A percentile compares a stretch with the other conserved stretches of the same genome.
Evolutionary conservation across 1,284 basidiomycete species (phyloP).

Genomic region (Sanguinoderma infundibulare): DNA sequence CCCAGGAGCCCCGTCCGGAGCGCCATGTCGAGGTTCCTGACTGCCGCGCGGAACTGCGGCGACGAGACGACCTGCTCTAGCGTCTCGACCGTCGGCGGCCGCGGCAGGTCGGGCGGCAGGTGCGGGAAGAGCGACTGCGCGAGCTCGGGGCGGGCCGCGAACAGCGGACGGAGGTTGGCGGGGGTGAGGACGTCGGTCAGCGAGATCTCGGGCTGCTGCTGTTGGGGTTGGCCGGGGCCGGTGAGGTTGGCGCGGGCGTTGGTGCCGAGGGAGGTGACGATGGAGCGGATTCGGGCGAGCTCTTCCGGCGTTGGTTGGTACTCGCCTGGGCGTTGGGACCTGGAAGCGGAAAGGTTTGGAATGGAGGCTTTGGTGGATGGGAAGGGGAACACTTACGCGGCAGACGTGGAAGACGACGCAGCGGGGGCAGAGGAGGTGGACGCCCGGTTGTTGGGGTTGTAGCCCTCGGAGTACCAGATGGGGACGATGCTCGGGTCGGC

Average conservation of each 20-base stretch:
- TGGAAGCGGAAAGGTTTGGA: not conserved
- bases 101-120: slow-evolving; percentile 73
- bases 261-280: slow-evolving; percentile 31
- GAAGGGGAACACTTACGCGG: slow-evolving; percentile 25
- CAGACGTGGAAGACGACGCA: slow-evolving; percentile 19
- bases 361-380: not conserved
- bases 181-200: slow-evolving; percentile 78
- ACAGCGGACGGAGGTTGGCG: slow-evolving; percentile 68
- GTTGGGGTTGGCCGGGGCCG: slow-evolving; percentile 1
- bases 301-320: slow-evolving; percentile 30
- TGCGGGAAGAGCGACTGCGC: slow-evolving; percentile 74
- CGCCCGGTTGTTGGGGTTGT: slow-evolving; percentile 27
- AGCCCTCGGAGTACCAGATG: slow-evolving; percentile 52
- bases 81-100: slow-evolving; percentile 64
- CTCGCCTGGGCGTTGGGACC: slow-evolving; percentile 22
- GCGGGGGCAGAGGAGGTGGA: slow-evolving; percentile 43
- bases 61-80: slow-evolving; percentile 60
- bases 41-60: slow-evolving; percentile 63
- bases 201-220: slow-evolving; percentile 53
- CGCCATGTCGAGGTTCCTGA: slow-evolving; percentile 76
- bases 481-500: slow-evolving; percentile 64
- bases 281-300: slow-evolving; percentile 32
- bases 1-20: slow-evolving; percentile 76
- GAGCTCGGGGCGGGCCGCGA: slow-evolving; percentile 67
- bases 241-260: slow-evolving; percentile 5